Evolutionary conservation across 805 yeast species (phyloP), one percentile per base, ranked within the genome.

Genomic region (Debaryomyces castellii): DNA sequence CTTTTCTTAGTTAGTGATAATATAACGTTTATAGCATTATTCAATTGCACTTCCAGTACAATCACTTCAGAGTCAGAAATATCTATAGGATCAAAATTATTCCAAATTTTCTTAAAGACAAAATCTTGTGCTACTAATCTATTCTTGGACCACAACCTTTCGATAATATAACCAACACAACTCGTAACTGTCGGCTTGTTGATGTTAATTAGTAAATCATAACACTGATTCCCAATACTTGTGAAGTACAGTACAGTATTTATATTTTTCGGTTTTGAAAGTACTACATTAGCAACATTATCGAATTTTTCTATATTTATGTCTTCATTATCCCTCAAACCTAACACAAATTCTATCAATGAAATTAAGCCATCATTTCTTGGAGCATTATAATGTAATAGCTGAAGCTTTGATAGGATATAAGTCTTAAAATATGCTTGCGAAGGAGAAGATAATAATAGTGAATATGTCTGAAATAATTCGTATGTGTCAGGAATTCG

Each of bases 301-400:
- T 80, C 81, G 40, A 88, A 71, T 51, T 82, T 85, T 25, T 80
- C 81, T n/a, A 82, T 63, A 50, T 82, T 83, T 11, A 89, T 64
- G 10, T 81, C 82, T 45, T 85, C 92, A 44, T 76, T 73, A 35
- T 89, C 95, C 46, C 96, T 71, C 21, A 87, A 69, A 0, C 96
- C 96, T 11, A 87, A 69, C 0, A 87, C 73, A 50, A 87, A 81
- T 62, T 92, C 97, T 23, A 90, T 73, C 41, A 92, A 64, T 1
- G 90, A 75, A 23, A 78, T 64, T 1, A 94, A 81, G 0, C 98
- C 97, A 55, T 85, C 83, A 1, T 64, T 47, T 18, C 54, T 61
- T 2, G 76, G 62, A 20, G 95, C 74, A 36, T 73, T 62, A 17
- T 80, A 59, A 1, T 87, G 85, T 22, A 89, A 63, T 3, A 60